Base-by-base conservation (phyloP, 1,139 yeast genomes). In the Candida gigantensis region DNA sequence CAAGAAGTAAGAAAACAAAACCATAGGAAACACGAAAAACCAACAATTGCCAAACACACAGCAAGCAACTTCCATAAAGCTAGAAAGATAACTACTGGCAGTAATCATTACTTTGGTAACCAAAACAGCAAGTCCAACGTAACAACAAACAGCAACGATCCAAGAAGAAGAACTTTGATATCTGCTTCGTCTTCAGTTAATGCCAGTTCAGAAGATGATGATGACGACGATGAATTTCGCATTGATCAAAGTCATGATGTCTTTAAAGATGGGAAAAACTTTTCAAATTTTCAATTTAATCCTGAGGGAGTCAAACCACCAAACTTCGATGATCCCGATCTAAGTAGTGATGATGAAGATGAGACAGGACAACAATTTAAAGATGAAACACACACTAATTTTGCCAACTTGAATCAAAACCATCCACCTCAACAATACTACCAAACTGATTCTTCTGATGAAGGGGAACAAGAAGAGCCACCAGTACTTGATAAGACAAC, bases 21-120 rank as follows among this genome's bases (percentile, higher is more conserved):
- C 18, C 50, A 51, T 27, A 52, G 45, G 31, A 49, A 40, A 28
- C 39, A 39, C 12, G 35, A 42, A 19, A 38, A 53, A 15, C 41
- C 55, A 11, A 55, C 55, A 39, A 42, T 65, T 13, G 63, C 59
- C 14, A 64, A 65, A 41, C 32, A 30, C 24, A 69, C 70, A 2
- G 65, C 65, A 3, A 58, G 59, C 37, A 63, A 55, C 36, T 44
- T 61, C 28, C 55, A 58, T 27, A 45, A 47, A 23, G 56, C 55
- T 12, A 46, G 50, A 27, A 53, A 51, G 36, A 39, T 30, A 14
- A 30, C 33, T 9, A 24, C 33, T 6, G 33, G 33, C 4, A 30
- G 23, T 10, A 30, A 30, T 17, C 16, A 30, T 10, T 24, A 30
- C 8, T 30, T 30, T 24, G 33, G 33, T n/a, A 21, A 5, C 11